Evolutionary conservation across 2,329 filamentous ascomycete genomes (phyloP), one percentile per base, ranked within the genome.

Genomic region (Capronia epimyces): DNA sequence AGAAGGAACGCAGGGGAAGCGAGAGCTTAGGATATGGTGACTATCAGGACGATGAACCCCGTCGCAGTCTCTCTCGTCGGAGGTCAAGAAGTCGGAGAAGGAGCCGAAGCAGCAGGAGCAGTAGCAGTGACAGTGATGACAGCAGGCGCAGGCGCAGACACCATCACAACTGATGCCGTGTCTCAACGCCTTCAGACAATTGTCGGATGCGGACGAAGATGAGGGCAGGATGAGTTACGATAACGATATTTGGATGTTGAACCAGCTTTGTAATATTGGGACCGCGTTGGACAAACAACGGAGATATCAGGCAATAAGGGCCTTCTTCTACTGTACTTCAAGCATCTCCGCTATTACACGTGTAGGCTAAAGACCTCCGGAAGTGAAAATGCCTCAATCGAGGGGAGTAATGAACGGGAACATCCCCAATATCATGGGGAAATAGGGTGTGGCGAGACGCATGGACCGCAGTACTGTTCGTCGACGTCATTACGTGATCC

Each of bases 111-210:
- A 46, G 48, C 27, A 52, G 50, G 43, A 52, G 47, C 37, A 49
- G 50, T 42, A 37, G 29, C 47, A 42, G 43, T 47, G 52, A 54
- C 12, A 56, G 53, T 18, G 56, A 58, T n/a, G 44, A 41, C 44
- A 53, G 52, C 53, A 43, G 56, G 29, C 47, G 53, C 37, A 52
- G 56, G 40, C 50, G 45, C 34, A 52, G 49, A 41, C 56, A 41
- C 40, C 52, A 53, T 37, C 55, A 43, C 36, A 46, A 50, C 31
- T 46, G 13, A 41, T 7, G 12, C 15, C 18, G 7, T 12, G 2
- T 44, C 25, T 27, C n/a, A 15, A 1, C n/a, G 15, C 25, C 12
- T n/a, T 21, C 7, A 31, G 40, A 40, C 43, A 10, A 3, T 20
- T n/a, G n/a, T n/a, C n/a, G n/a, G 24, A 21, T 21, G 42, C 13